Evolutionary conservation across 495 filamentous ascomycete species (phyloP), one percentile per base, ranked within the genome.

Genomic region (Trichocladium antarcticum): DNA sequence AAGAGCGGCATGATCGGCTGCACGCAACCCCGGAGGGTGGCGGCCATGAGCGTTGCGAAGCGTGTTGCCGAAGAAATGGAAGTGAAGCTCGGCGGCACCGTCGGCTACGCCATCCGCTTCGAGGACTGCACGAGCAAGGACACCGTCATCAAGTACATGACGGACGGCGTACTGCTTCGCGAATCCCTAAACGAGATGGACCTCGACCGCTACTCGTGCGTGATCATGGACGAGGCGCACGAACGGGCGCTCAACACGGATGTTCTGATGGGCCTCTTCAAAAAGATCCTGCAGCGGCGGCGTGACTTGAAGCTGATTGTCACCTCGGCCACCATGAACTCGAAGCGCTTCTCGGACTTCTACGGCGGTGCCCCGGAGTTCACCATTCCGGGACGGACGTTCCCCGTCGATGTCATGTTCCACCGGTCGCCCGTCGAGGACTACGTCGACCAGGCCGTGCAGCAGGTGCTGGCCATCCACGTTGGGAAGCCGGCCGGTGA

Each of bases 181-280:
- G 93, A 99, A 58, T 95, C 86, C 12, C 76, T 99, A 8, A 84
- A 85, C 42, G 89, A 96, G 58, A 75, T 79, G 14, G 94, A 99
- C 60, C 76, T 99, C 19, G 93, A 97, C 64, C 85, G 85, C 58
- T 99, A 99, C 65, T 95, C 90, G 11, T 95, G 88, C 62, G 89
- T 99, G 42, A 99, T 99, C 63, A 96, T 99, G 92, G 93, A 99
- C 65, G 93, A 99, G 69, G 93, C 93, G 3, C 93, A 99, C 73
- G 93, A 99, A 63, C 79, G 93, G 60, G 89, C 92, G 0, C 71
- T 99, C 36, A 97, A 97, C 60, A 99, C 93, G 2, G 93, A 99
- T 63, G 88, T 99, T 5, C 70, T 97, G 11, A 94, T 99, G 86
- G 93, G 93, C 1, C 76, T 99, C 20, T 84, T 99, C 65, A 99